Evolutionary conservation across 352 stramenopile genomes (phyloP).

Genomic region (Pythium aquatile): DNA sequence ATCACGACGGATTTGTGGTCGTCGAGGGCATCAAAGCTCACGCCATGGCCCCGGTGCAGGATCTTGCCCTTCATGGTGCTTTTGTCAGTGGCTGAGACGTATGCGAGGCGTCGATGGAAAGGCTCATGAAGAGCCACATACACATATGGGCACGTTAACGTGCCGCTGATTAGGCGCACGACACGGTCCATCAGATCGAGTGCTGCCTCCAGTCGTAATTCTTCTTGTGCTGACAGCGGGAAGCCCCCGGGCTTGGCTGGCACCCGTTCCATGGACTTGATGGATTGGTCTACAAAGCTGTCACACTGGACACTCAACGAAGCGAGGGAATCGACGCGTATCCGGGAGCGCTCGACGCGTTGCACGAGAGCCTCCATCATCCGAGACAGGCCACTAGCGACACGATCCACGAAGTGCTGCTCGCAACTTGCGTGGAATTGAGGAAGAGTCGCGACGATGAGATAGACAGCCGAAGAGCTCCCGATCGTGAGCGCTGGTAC

Average conservation of each 20-base stretch:
- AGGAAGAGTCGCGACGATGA: conserved; percentile 37
- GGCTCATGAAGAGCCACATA: conserved; percentile 71
- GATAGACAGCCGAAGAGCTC: conserved; percentile 31
- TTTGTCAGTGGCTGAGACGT: conserved; percentile 44
- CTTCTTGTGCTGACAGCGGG: conserved; percentile 32
- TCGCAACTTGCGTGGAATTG: conserved; percentile 52
- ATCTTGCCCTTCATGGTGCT: conserved; percentile 68
- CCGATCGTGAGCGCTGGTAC: conserved; percentile 30
- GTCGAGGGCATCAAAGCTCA: conserved; percentile 55
- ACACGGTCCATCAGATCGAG: conserved; percentile 33
- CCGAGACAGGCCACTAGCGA: conserved; percentile 35
- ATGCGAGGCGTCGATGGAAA: conserved; percentile 38
- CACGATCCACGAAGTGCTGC: conserved; percentile 45
- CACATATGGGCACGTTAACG: conserved; percentile 40
- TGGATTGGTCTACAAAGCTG: conserved; percentile 14
- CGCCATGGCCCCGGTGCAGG: conserved; percentile 48
- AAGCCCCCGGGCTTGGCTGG: conserved; percentile 7
- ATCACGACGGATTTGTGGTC: conserved; percentile 43
- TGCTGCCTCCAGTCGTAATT: conserved; percentile 44
- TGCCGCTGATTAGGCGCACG: conserved; percentile 36
- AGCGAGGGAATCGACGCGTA: conserved; percentile 31
- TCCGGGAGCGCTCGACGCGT: conserved; percentile 44
- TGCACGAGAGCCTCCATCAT: conserved; percentile 32
- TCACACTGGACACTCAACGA: conserved; percentile 33
- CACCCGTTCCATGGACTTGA: background rate